Conservation (phyloP, 1,284 basidiomycete genomes). For the Puccinia horiana region DNA sequence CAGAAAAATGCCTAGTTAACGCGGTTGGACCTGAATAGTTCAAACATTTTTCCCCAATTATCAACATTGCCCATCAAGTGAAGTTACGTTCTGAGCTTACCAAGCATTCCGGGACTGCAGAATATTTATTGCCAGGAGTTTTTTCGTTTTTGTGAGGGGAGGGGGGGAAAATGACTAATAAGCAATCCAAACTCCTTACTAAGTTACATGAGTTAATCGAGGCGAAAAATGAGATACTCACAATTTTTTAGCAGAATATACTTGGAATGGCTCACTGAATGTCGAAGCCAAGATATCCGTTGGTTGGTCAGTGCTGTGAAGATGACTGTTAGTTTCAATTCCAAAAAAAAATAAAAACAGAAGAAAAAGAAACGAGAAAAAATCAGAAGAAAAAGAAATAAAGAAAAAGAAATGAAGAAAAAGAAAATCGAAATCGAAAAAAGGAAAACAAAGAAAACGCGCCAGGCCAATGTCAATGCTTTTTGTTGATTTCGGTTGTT, state of each 20-base stretch:
- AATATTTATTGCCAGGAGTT: neutral
- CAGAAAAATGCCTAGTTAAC: conserved; percentile 35
- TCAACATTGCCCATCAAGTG: neutral
- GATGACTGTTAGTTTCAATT: neutral
- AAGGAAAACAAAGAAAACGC: neutral
- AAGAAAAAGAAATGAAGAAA: neutral
- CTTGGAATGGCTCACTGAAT: conserved; percentile 83
- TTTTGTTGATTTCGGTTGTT: neutral
- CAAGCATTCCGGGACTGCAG: conserved; percentile 37
- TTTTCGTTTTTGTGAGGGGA: neutral
- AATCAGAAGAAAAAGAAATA: neutral
- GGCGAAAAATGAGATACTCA: conserved; percentile 9
- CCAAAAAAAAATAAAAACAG: neutral
- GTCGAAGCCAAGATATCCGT: conserved; percentile 77
- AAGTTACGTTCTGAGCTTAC: neutral
- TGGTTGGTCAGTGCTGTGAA: conserved; percentile 58
- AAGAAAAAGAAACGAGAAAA: neutral
- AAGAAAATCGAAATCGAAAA: neutral
- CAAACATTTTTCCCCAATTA: neutral
- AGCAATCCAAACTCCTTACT: neutral
- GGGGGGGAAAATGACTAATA: neutral
- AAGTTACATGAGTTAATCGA: neutral
- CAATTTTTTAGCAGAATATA: conserved; percentile 86
- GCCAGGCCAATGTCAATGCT: too few species aligned
- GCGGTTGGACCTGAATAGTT: conserved; percentile 12